Conservation (phyloP, 306 rosid species). For the Urtica urens region DNA sequence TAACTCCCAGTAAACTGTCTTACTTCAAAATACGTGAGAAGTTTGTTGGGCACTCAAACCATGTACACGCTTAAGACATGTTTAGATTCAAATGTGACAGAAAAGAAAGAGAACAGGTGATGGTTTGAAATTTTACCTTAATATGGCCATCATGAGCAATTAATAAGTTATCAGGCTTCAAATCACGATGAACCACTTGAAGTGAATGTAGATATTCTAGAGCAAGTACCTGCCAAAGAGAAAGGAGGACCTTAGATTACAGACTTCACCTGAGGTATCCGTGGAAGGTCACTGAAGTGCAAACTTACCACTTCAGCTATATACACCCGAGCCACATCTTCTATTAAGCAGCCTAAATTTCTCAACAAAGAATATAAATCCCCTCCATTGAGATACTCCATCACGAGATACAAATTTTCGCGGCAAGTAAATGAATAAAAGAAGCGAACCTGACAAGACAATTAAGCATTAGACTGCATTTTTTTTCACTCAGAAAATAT, state of each 20-base stretch:
- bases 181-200: conserved; percentile 87
- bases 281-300: conserved; percentile 9
- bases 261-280: conserved; percentile 1
- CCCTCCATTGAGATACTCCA: conserved; percentile 99
- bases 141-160: conserved; percentile 98
- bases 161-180: conserved; percentile 94
- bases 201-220: conserved; percentile 93
- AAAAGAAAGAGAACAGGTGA: no score
- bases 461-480: conserved; percentile 20
- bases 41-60: no score
- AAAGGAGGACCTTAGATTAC: background rate
- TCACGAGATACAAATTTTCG: conserved; percentile 90
- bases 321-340: conserved; percentile 93
- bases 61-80: background rate
- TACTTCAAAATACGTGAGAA: no score
- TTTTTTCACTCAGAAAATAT: conserved; percentile 15
- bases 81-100: no score
- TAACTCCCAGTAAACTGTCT: no score
- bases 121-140: no score
- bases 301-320: conserved; percentile 88
- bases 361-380: conserved; percentile 91
- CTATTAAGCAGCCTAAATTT: conserved; percentile 90
- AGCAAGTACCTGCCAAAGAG: conserved; percentile 65
- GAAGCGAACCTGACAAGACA: conserved; percentile 77
- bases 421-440: conserved; percentile 98